Evolutionary conservation across 2,329 filamentous ascomycete genomes (phyloP), one percentile per base, ranked within the genome.

Genomic region (Aureobasidium sp.): DNA sequence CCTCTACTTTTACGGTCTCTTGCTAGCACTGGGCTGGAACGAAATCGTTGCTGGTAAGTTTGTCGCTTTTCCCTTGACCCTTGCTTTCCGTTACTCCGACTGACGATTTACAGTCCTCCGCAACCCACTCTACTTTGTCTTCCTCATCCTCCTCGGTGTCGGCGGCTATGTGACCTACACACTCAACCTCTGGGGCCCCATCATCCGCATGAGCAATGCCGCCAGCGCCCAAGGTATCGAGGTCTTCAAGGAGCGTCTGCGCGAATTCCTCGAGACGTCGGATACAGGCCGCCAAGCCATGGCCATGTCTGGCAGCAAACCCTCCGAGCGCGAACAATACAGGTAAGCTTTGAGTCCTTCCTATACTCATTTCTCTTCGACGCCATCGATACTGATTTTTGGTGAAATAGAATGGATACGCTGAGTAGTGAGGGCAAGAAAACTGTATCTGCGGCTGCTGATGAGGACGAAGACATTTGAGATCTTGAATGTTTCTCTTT

Each of bases 21-120:
- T 99, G 62, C 79, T 99, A 66, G 90, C 91, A 25, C 81, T 99
- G 53, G 94, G 94, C n/a, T 99, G 94, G 94, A 99, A 99, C 76
- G 94, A 99, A 77, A 92, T 99, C 66, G 80, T 96, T 67, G 90
- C 92, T 71, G 91, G 92, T 96, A 82, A 82, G 57, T 41, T 42
- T 25, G 22, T 25, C 22, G 4, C 8, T 5, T 41, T 39, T 7
- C 15, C 25, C 20, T 14, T 41, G 6, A 11, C 20, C 6, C 2
- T 41, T 51, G 6, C 39, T 29, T 56, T 31, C 22, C 22, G 34
- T 39, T 15, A 1, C 8, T 8, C 11, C 15, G n/a, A 20, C 29
- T 57, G 45, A 42, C 20, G 53, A 57, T 63, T 58, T 4, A 22
- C 70, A 96, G 94, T 99, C 39, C 82, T 97, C 45, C 90, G 91